Percentiles rank a stretch among this genome's conserved stretches.
phyloP scores from a whole-genome alignment of 176 grass and related monocot species.

The Ananas comosus region DNA sequence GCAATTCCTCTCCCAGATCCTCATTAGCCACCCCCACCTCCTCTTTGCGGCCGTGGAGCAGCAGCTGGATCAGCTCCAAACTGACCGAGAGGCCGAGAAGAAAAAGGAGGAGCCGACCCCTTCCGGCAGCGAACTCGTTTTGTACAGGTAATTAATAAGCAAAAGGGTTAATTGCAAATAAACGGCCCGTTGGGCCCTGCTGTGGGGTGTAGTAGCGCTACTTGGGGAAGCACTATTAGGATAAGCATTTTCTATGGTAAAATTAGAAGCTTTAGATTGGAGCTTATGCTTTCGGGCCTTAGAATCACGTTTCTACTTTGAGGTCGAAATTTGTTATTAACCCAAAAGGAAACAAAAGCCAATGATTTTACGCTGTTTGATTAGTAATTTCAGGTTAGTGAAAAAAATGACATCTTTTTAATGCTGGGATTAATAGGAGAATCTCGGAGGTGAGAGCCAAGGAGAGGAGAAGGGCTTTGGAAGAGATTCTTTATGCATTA shows the following conservation, averaged over 20 bases:
- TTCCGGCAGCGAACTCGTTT: conserved; percentile 57
- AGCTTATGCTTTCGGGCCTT: too few species aligned
- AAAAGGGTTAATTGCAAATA: too few species aligned
- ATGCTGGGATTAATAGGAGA: conserved; percentile 39
- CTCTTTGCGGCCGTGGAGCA: conserved; percentile 76
- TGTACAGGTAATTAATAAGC: conserved; percentile 62
- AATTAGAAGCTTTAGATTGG: too few species aligned
- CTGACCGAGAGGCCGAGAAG: conserved; percentile 37
- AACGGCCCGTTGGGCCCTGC: too few species aligned
- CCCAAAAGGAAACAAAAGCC: too few species aligned
- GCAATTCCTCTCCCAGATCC: conserved; percentile 80
- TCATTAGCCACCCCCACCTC: conserved; percentile 81
- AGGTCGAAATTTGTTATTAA: too few species aligned
- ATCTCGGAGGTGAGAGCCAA: conserved; percentile 96
- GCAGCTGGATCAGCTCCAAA: conserved; percentile 95
- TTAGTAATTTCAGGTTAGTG: background rate
- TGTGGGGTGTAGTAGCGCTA: too few species aligned
- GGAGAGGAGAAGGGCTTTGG: conserved; percentile 63
- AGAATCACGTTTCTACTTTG: too few species aligned
- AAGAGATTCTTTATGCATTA: conserved; percentile 92
- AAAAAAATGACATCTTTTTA: conserved; percentile 16
- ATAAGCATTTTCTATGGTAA: too few species aligned
- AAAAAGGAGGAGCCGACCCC: conserved; percentile 38
- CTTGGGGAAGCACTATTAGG: too few species aligned
- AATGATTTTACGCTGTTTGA: background rate